phyloP scores from a whole-genome alignment of 2,329 filamentous ascomycete genomes.

The Calonectria multiphialidica region DNA sequence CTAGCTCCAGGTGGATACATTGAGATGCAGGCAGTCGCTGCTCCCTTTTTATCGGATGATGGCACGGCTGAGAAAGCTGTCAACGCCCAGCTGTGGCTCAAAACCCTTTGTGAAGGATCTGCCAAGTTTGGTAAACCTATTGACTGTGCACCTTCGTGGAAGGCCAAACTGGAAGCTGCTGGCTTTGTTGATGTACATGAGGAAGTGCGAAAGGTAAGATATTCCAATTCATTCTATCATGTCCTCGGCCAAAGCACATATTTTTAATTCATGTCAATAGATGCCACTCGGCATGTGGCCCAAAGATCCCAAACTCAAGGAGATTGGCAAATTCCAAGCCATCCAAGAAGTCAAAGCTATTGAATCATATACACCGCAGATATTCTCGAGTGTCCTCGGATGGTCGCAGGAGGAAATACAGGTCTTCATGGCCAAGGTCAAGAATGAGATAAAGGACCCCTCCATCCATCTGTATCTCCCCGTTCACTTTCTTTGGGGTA shows the following conservation, averaged over 20 bases:
- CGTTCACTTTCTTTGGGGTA: not conserved
- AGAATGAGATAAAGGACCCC: not conserved
- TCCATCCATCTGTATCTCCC: not conserved
- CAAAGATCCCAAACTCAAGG: constrained; percentile 1
- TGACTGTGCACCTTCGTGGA: not conserved
- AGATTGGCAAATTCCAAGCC: not conserved
- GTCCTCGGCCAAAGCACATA: not conserved
- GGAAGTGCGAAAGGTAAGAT: not conserved
- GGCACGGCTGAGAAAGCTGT: constrained; percentile 44
- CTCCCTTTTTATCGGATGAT: constrained; percentile 51
- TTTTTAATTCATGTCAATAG: not conserved
- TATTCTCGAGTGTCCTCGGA: not conserved
- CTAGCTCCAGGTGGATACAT: constrained; percentile 59
- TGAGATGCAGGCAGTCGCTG: constrained; percentile 53
- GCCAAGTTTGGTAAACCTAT: constrained; percentile 6
- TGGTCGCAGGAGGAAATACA: not conserved
- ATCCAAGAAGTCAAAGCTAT: not conserved
- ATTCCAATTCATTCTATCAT: not conserved
- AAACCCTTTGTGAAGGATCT: not conserved
- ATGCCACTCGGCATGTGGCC: constrained; percentile 1
- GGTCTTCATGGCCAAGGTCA: not conserved
- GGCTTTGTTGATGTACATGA: not conserved
- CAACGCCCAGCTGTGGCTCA: not conserved
- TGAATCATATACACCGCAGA: not conserved
- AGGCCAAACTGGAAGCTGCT: not conserved